Conservation (phyloP, 495 filamentous ascomycete species). For the Xylaria flabelliformis region DNA sequence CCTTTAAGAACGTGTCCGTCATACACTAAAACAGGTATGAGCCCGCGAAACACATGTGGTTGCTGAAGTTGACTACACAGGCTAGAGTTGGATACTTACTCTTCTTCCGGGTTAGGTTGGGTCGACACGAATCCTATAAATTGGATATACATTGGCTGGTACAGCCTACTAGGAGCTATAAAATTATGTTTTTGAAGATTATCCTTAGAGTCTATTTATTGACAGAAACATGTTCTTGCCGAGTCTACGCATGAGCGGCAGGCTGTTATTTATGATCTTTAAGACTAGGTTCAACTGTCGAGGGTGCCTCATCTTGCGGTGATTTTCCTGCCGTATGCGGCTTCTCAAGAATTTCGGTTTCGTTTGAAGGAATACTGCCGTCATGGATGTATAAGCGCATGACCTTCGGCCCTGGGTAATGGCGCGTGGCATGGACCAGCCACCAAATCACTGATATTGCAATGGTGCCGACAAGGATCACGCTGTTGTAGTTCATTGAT, state of each 20-base stretch:
- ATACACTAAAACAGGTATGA: background rate
- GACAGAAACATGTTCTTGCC: background rate
- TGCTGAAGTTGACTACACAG: background rate
- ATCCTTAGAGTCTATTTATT: background rate
- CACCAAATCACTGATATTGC: slow-evolving; percentile 66
- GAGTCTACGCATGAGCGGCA: background rate
- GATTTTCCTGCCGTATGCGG: background rate
- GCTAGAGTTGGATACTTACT: background rate
- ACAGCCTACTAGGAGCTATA: background rate
- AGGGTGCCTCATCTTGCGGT: background rate
- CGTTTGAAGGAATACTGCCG: slow-evolving; percentile 32
- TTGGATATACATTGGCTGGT: background rate
- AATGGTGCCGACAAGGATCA: slow-evolving; percentile 65
- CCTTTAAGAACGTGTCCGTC: background rate
- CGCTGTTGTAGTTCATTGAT: slow-evolving; percentile 76
- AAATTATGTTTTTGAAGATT: background rate
- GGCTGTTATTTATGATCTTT: background rate
- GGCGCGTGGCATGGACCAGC: slow-evolving; percentile 61
- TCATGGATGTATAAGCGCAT: slow-evolving; percentile 54
- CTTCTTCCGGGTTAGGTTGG: background rate
- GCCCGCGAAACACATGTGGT: background rate
- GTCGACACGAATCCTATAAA: background rate
- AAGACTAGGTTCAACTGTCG: background rate
- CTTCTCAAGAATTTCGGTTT: slow-evolving; percentile 26
- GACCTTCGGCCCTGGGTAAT: slow-evolving; percentile 67